Evolutionary conservation across 345 rosid genomes (phyloP).

Genomic region (Lumnitzera littorea): DNA sequence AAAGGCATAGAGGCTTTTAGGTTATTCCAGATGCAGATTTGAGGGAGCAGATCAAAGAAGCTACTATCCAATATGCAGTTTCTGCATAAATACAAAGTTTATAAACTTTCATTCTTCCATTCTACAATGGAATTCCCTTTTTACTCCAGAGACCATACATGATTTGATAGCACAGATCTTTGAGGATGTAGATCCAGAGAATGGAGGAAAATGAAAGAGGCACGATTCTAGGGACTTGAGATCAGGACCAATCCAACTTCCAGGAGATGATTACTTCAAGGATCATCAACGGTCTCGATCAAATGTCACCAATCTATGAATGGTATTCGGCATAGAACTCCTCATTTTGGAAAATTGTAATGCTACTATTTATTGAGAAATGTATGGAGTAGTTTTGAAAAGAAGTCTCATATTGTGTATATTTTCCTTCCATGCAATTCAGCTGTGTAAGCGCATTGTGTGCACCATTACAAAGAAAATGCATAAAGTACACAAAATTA

Average conservation of each 20-base stretch:
- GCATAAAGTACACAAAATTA: too few species aligned
- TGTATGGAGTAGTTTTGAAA: too few species aligned
- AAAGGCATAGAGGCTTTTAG: slow-evolving; percentile 24
- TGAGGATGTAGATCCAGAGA: slow-evolving; percentile 13
- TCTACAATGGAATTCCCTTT: slow-evolving; percentile 13
- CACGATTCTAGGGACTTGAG: slow-evolving; percentile 23
- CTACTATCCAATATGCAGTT: slow-evolving; percentile 35
- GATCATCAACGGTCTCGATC: slow-evolving; percentile 25
- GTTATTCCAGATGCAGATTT: slow-evolving; percentile 40
- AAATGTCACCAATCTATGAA: slow-evolving; percentile 7
- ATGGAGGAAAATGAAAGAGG: slow-evolving; percentile 22
- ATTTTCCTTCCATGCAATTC: too few species aligned
- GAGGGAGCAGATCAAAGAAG: slow-evolving; percentile 45
- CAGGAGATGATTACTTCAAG: slow-evolving; percentile 15
- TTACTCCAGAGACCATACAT: slow-evolving; percentile 15
- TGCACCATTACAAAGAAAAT: too few species aligned
- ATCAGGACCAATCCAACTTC: slow-evolving; percentile 7
- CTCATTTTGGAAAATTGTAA: neutral
- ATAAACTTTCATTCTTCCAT: slow-evolving; percentile 11
- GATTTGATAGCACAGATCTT: slow-evolving; percentile 8
- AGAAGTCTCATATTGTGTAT: too few species aligned
- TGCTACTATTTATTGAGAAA: too few species aligned
- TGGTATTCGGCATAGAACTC: neutral
- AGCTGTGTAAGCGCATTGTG: too few species aligned
- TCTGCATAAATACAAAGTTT: slow-evolving; percentile 33